Evolutionary conservation across 2,329 filamentous ascomycete genomes (phyloP).

Genomic region (Pseudopyricularia cyperi): DNA sequence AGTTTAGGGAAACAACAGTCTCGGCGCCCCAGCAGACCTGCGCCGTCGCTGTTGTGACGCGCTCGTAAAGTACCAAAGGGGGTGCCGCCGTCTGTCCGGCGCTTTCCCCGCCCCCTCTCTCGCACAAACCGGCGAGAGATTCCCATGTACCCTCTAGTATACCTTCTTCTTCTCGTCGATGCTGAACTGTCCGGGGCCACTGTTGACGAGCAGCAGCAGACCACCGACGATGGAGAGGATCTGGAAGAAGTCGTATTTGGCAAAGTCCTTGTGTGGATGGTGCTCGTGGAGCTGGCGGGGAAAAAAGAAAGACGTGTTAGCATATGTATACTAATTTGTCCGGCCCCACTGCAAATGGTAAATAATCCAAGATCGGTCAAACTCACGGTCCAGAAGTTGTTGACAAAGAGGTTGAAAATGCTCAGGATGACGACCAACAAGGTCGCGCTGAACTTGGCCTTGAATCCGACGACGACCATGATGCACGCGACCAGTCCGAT

Average conservation of each 20-base stretch:
- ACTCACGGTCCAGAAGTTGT: slow-evolving; percentile 99
- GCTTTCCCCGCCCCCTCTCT: background rate
- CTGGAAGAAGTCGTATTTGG: slow-evolving; percentile 99
- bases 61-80: background rate
- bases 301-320: background rate
- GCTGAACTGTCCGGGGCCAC: slow-evolving; percentile 92
- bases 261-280: slow-evolving; percentile 99
- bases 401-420: slow-evolving; percentile 92
- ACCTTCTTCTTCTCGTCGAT: slow-evolving; percentile 99
- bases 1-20: background rate
- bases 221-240: slow-evolving; percentile 97
- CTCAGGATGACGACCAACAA: slow-evolving; percentile 91
- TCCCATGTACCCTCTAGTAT: slow-evolving; percentile 44
- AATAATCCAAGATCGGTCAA: background rate
- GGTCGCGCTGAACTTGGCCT: slow-evolving; percentile 97
- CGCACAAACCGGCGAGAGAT: background rate
- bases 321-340: background rate
- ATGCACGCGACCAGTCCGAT: slow-evolving; percentile 84
- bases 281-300: slow-evolving; percentile 70
- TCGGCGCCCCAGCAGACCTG: background rate
- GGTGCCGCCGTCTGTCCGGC: background rate
- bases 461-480: slow-evolving; percentile 99
- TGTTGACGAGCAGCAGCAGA: slow-evolving; percentile 93
- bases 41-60: background rate
- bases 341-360: slow-evolving; percentile 6